phyloP scores from a whole-genome alignment of 2,329 filamentous ascomycete species.

The Fusarium globosum region DNA sequence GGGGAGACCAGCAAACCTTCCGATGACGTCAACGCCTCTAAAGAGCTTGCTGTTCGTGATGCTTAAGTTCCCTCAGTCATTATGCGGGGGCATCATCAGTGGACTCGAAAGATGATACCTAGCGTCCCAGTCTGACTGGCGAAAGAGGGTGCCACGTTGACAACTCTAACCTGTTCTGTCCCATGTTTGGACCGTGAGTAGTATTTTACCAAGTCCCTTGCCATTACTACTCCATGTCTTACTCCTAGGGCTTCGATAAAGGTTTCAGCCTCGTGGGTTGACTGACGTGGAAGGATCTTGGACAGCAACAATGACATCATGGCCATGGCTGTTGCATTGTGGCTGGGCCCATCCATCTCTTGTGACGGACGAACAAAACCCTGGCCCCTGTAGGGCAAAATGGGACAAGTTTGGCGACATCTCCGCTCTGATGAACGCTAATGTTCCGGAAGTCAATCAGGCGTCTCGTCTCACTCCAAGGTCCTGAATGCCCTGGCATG shows the following conservation, averaged over 20 bases:
- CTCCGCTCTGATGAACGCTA: constrained; percentile 26
- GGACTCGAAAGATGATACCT: constrained; percentile 22
- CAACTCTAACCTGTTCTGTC: constrained; percentile 27
- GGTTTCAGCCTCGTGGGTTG: constrained; percentile 45
- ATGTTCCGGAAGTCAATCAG: constrained; percentile 21
- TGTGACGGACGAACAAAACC: constrained; percentile 27
- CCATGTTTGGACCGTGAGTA: background rate
- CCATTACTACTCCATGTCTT: constrained; percentile 15
- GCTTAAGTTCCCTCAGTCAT: background rate
- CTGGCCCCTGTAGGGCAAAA: constrained; percentile 19
- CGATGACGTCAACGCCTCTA: constrained; percentile 43
- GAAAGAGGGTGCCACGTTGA: constrained; percentile 41
- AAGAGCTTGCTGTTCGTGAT: constrained; percentile 28
- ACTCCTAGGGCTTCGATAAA: constrained; percentile 11
- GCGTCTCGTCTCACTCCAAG: constrained; percentile 21
- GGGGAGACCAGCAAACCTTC: background rate
- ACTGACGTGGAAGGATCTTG: constrained; percentile 40
- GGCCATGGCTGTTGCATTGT: constrained; percentile 10
- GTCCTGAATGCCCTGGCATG: background rate
- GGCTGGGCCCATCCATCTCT: constrained; percentile 25
- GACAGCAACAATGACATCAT: constrained; percentile 40
- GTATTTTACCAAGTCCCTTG: constrained; percentile 15
- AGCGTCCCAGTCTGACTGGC: constrained; percentile 32
- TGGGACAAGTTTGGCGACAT: constrained; percentile 22
- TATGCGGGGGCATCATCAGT: constrained; percentile 28